phyloP scores from a whole-genome alignment of 192 early-diverging fungal genomes.

The Ambispora gerdemannii region DNA sequence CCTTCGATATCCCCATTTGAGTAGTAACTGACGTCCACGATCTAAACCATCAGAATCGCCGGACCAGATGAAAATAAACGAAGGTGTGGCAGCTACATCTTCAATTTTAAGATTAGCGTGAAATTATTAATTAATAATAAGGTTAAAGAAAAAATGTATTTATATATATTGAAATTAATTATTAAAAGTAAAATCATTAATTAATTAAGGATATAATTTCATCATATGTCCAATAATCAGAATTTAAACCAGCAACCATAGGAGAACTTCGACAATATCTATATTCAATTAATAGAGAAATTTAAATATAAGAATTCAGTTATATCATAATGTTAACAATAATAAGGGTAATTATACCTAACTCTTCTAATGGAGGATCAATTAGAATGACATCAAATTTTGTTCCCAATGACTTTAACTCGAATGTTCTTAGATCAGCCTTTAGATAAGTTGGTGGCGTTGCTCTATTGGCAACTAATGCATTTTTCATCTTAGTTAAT shows the following conservation, averaged over 20 bases:
- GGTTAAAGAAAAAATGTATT: not conserved
- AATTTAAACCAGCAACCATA: slow-evolving; percentile 25
- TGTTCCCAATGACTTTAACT: slow-evolving; percentile 40
- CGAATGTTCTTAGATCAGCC: slow-evolving; percentile 49
- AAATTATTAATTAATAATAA: slow-evolving; percentile 7
- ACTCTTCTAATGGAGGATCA: slow-evolving; percentile 59
- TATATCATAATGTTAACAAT: not conserved
- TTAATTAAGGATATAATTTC: slow-evolving; percentile 40
- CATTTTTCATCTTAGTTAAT: slow-evolving; percentile 47
- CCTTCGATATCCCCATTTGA: slow-evolving; percentile 63
- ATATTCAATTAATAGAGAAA: not conserved
- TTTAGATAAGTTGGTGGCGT: slow-evolving; percentile 48
- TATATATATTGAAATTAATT: not conserved
- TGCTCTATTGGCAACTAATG: slow-evolving; percentile 36
- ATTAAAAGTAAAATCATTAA: not conserved
- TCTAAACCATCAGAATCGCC: slow-evolving; percentile 55
- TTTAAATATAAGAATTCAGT: not conserved
- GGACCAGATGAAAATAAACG: slow-evolving; percentile 64
- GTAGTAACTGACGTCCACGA: slow-evolving; percentile 52
- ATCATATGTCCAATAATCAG: slow-evolving; percentile 44
- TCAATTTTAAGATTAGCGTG: slow-evolving; percentile 49
- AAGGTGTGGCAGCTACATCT: slow-evolving; percentile 55
- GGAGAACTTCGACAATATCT: slow-evolving; percentile 34
- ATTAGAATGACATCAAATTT: slow-evolving; percentile 64
- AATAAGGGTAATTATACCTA: slow-evolving; percentile 25